Base-by-base conservation (phyloP, 768 basidiomycete genomes). In the Lactarius sp. region DNA sequence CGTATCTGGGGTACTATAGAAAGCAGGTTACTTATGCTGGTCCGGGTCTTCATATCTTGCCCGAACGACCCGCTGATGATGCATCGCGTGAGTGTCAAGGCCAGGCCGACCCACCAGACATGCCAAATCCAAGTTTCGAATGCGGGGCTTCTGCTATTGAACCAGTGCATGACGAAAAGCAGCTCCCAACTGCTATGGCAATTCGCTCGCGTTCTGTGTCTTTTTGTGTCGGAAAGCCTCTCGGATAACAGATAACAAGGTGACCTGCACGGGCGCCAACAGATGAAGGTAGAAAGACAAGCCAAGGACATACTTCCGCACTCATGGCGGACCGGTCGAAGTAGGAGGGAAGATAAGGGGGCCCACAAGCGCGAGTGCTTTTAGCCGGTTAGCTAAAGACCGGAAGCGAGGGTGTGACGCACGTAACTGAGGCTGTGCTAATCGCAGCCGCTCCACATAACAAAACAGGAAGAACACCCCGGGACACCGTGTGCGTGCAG, bases 61-160 rank as follows among this genome's bases (percentile, higher is more conserved):
- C 10, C 36, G 36, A 37, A 37, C 7, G 36, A 10, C 10, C 10
- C 36, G 14, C 12, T 4, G 41, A 2, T 37, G 36, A 37, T 37
- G 10, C 36, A 37, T 22, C 4, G 27, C 0, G 27, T 27, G 27
- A 27, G 27, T 27, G 27, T 27, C 27, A 27, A 27, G 27, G 27
- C 27, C 27, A 27, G 52, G 42, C 14, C 42, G 16, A 52, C 33
- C 14, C 13, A 52, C 33, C 0, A 20, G 50, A 14, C 16, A 52
- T 16, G 46, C 1, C 18, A 7, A 46, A 20, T 20, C 34, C 31
- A 44, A 44, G 39, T 12, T 46, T 37, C 44, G 33, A 44, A 34
- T 55, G 54, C 44, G 60, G 54, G 53, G 27, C 60, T 61, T 61
- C 60, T 50, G 54, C 60, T 8, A 61, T 61, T 61, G 53, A 55